Evolutionary conservation across 2,329 filamentous ascomycete genomes (phyloP).

Genomic region (Stemphylium beticola): DNA sequence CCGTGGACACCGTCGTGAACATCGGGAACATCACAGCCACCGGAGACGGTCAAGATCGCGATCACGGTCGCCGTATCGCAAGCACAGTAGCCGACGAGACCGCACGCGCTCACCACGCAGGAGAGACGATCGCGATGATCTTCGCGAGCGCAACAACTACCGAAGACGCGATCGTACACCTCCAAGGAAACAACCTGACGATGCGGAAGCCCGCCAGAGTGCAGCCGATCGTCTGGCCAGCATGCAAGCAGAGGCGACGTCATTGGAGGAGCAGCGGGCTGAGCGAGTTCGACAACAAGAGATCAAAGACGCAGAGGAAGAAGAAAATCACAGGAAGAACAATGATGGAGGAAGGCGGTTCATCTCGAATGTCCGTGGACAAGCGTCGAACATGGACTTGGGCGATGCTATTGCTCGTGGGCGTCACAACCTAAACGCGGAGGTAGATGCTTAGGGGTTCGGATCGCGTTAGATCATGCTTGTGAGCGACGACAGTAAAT

Average conservation of each 20-base stretch:
- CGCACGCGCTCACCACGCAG: slow-evolving; percentile 32
- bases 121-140: slow-evolving; percentile 21
- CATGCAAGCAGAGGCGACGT: slow-evolving; percentile 44
- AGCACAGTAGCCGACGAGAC: slow-evolving; percentile 9
- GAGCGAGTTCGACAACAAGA: slow-evolving; percentile 43
- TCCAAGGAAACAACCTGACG: slow-evolving; percentile 13
- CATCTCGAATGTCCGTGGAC: slow-evolving; percentile 29
- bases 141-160: slow-evolving; percentile 21
- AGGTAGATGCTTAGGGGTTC: slow-evolving; percentile 19
- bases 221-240: slow-evolving; percentile 40
- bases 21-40: slow-evolving; percentile 24
- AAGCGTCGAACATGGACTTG: slow-evolving; percentile 34
- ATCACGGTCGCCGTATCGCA: slow-evolving; percentile 18
- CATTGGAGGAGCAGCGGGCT: slow-evolving; percentile 40
- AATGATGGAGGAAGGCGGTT: slow-evolving; percentile 35
- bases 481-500: slow-evolving; percentile 2
- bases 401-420: slow-evolving; percentile 39
- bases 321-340: slow-evolving; percentile 30
- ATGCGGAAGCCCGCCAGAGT: slow-evolving; percentile 21
- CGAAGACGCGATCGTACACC: slow-evolving; percentile 31
- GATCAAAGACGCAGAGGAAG: slow-evolving; percentile 43
- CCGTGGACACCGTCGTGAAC: slow-evolving; percentile 21
- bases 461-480: neutral
- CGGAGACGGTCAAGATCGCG: slow-evolving; percentile 29
- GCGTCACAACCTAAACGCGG: slow-evolving; percentile 25